Evolutionary conservation across 2,329 filamentous ascomycete species (phyloP).

Genomic region (Penicillium sp.): DNA sequence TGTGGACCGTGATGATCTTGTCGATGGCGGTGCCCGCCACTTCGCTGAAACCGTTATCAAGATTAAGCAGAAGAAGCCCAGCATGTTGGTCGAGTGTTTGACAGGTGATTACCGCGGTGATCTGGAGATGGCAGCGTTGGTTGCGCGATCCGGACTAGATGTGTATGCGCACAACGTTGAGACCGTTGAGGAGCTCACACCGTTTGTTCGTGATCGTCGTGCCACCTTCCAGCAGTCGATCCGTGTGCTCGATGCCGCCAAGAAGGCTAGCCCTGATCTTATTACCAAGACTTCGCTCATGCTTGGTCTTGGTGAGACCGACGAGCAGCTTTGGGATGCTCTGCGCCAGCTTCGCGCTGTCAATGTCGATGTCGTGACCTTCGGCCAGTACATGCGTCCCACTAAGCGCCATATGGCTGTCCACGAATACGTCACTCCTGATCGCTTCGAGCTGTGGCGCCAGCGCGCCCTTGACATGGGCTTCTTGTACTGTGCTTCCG

Average conservation of each 20-base stretch:
- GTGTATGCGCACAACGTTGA: constrained; percentile 98
- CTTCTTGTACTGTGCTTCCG: constrained; percentile 94
- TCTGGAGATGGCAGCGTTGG: constrained; percentile 79
- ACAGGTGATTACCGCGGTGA: constrained; percentile 85
- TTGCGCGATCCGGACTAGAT: constrained; percentile 85
- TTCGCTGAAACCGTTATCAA: constrained; percentile 92
- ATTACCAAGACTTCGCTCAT: constrained; percentile 99
- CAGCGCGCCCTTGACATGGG: constrained; percentile 89
- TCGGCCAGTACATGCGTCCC: constrained; percentile 99
- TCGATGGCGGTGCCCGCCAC: constrained; percentile 83
- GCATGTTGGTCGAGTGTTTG: constrained; percentile 48
- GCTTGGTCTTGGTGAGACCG: constrained; percentile 90
- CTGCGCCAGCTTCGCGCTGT: constrained; percentile 76
- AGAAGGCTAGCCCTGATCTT: constrained; percentile 71
- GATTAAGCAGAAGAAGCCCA: constrained; percentile 75
- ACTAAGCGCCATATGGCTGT: constrained; percentile 98
- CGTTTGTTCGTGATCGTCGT: constrained; percentile 83
- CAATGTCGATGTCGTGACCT: constrained; percentile 91
- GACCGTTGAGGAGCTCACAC: constrained; percentile 87
- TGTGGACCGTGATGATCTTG: constrained; percentile 90
- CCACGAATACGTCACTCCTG: constrained; percentile 89
- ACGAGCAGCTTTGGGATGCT: constrained; percentile 79
- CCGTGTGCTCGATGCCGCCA: constrained; percentile 76
- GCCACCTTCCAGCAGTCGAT: constrained; percentile 88
- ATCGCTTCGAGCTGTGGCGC: constrained; percentile 88